Evolutionary conservation across 345 rosid species (phyloP).

Genomic region (Hirschfeldia incana): DNA sequence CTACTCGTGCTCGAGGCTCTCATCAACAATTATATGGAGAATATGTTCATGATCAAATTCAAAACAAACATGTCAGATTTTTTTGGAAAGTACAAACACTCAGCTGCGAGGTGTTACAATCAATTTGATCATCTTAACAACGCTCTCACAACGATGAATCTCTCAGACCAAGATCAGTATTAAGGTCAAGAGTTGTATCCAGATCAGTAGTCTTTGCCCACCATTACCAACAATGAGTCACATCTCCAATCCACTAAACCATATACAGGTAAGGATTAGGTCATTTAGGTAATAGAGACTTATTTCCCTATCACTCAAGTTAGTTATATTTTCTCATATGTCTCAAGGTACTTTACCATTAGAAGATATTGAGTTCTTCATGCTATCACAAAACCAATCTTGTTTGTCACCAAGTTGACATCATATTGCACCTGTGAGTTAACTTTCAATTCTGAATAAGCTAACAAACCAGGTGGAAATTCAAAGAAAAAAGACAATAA

Average conservation of each 20-base stretch:
- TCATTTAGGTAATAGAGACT: not conserved
- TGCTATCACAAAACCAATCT: not conserved
- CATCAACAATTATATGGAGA: not conserved
- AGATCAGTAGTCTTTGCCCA: not conserved
- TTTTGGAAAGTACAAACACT: not conserved
- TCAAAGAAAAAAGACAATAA: too few species aligned
- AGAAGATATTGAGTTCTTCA: not conserved
- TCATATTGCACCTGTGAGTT: not conserved
- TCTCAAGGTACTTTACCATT: not conserved
- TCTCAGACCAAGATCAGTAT: not conserved
- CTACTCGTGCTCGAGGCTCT: not conserved
- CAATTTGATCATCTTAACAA: not conserved
- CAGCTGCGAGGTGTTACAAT: not conserved
- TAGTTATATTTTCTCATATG: not conserved
- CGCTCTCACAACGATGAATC: not conserved
- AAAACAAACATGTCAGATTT: too few species aligned
- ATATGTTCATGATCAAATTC: not conserved
- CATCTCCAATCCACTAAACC: not conserved
- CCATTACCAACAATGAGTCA: not conserved
- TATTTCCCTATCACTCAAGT: too few species aligned
- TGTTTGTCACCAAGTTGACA: not conserved
- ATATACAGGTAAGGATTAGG: not conserved
- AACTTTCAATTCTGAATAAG: not conserved
- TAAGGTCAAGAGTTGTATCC: not conserved
- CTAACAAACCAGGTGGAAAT: not conserved